These are phyloP conservation scores for Jatropha curcas DNA, from an alignment of 345 rosid genomes.

Conservation along the genomic window DNA sequence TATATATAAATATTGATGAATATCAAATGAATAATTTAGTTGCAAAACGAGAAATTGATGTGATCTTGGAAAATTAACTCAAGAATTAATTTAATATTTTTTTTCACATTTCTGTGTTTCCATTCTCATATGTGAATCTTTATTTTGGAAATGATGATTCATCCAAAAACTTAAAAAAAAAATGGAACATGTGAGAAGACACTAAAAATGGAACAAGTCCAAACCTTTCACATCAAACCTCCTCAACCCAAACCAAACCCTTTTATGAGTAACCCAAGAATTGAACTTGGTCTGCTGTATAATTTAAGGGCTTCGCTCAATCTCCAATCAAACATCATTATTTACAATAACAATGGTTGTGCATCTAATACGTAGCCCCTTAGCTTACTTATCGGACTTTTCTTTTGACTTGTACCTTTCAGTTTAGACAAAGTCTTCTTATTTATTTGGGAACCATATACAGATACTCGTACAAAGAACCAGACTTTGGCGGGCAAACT, in stretches of 20 bases:
- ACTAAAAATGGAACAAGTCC: neutral
- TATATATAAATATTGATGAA: no score
- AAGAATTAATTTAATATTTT: no score
- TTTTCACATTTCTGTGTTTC: no score
- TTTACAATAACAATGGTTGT: neutral
- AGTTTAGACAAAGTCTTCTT: slow-evolving; percentile 8
- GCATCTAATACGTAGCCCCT: neutral
- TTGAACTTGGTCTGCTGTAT: neutral
- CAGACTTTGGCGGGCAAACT: slow-evolving; percentile 2
- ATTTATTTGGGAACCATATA: neutral
- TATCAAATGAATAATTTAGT: no score
- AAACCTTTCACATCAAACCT: slow-evolving; percentile 5
- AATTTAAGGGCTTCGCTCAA: neutral
- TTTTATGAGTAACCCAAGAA: neutral
- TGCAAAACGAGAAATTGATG: no score
- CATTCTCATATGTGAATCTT: no score
- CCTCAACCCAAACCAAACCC: neutral
- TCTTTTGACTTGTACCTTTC: neutral
- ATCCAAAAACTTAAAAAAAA: no score
- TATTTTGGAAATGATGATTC: no score
- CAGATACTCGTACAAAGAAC: neutral
- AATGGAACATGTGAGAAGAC: neutral
- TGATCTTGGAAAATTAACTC: no score
- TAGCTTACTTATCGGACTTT: neutral
- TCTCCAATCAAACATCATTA: neutral